Evolutionary conservation across 139 green algal species (phyloP).

Genomic region (Limnomonas spitsbergensis): DNA sequence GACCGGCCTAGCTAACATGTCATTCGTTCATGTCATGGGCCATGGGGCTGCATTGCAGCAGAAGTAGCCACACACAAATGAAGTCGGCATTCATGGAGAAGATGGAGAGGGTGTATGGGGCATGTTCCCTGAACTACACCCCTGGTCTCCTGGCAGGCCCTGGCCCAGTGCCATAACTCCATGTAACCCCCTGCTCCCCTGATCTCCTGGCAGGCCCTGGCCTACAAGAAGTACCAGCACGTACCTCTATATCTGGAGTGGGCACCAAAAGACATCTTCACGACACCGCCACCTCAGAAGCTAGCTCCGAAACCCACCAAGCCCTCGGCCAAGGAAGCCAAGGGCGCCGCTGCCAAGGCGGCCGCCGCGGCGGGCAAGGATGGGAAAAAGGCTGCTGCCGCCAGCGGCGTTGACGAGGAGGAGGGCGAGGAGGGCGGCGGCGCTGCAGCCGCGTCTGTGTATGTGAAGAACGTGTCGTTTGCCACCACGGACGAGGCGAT

Average conservation of each 20-base stretch:
- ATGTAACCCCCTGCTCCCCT: too few species aligned
- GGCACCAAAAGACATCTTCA: slow-evolving; percentile 86
- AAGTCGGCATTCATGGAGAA: too few species aligned
- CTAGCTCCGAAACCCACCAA: background rate
- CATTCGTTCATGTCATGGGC: slow-evolving; percentile 5
- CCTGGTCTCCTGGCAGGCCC: slow-evolving; percentile 43
- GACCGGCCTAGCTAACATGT: too few species aligned
- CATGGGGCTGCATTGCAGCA: background rate
- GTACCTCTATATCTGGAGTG: slow-evolving; percentile 98
- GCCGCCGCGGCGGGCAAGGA: background rate
- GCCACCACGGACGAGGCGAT: slow-evolving; percentile 70
- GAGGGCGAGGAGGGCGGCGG: slow-evolving; percentile 21
- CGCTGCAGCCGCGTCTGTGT: slow-evolving; percentile 59
- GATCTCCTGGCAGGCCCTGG: slow-evolving; percentile 67
- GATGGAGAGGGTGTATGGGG: too few species aligned
- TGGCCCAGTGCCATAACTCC: too few species aligned
- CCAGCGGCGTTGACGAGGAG: slow-evolving; percentile 1
- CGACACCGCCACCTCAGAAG: slow-evolving; percentile 9
- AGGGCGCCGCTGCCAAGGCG: background rate
- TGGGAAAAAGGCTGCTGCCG: background rate
- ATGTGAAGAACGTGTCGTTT: slow-evolving; percentile 96
- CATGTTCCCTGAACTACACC: too few species aligned
- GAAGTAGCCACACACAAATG: background rate
- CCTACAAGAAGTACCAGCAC: slow-evolving; percentile 92
- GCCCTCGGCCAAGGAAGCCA: background rate